A percentile compares a stretch with the other conserved stretches of the same genome.
These are phyloP conservation scores for Solidago caesia DNA, from an alignment of 129 eudicot species.

Conservation along the genomic window DNA sequence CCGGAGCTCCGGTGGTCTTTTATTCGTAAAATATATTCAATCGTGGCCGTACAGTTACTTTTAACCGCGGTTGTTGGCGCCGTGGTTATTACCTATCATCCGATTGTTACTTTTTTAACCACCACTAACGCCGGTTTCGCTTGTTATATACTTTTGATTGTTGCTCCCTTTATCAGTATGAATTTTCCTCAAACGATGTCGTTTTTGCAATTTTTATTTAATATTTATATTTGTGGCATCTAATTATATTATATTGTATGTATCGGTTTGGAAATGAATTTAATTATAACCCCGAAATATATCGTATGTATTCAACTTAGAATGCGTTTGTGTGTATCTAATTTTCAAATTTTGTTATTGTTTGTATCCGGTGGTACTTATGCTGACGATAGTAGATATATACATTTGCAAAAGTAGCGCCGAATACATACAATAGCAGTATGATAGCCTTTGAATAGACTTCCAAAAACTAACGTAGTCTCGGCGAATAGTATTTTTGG, in stretches of 20 bases:
- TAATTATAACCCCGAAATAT: no score
- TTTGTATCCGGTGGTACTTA: no score
- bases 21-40: slow-evolving; percentile 75
- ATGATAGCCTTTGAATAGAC: no score
- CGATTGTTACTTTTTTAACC: slow-evolving; percentile 53
- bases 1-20: slow-evolving; percentile 87
- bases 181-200: not conserved
- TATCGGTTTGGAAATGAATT: not conserved
- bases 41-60: slow-evolving; percentile 63
- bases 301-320: no score
- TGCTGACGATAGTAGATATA: no score
- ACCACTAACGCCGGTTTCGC: slow-evolving; percentile 62
- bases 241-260: not conserved
- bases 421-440: no score
- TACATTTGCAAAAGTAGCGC: no score
- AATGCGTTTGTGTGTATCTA: no score
- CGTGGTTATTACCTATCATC: slow-evolving; percentile 54
- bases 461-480: no score
- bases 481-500: no score
- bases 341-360: no score
- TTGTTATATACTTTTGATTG: slow-evolving; percentile 57
- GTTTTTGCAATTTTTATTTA: not conserved
- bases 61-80: slow-evolving; percentile 75
- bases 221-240: not conserved
- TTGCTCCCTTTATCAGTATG: slow-evolving; percentile 75